Percentiles rank a stretch among this genome's conserved stretches.
Conservation (phyloP, 768 basidiomycete species). For the Macrolepiota dolichaula region DNA sequence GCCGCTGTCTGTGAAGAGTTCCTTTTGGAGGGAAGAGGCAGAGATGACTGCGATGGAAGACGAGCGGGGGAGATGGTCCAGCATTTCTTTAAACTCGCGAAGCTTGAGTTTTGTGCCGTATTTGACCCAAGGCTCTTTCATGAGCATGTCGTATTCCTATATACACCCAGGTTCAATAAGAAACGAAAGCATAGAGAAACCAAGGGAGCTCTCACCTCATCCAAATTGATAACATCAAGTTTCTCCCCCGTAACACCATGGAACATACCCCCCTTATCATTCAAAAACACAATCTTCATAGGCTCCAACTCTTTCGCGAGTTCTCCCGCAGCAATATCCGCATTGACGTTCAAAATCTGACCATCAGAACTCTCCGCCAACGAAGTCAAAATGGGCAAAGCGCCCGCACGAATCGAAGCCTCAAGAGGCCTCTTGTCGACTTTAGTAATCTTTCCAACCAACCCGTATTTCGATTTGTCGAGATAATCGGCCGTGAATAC, state of each 20-base stretch:
- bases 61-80: constrained; percentile 96
- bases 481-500: constrained; percentile 98
- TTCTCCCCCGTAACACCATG: constrained; percentile 98
- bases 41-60: constrained; percentile 99
- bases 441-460: constrained; percentile 92
- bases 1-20: constrained; percentile 97
- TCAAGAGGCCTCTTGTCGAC: constrained; percentile 97
- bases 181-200: not conserved
- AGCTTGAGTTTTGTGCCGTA: constrained; percentile 99
- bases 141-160: constrained; percentile 91
- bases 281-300: constrained; percentile 96
- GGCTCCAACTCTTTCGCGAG: constrained; percentile 97
- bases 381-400: constrained; percentile 92
- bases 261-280: constrained; percentile 97
- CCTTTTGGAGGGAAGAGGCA: constrained; percentile 88
- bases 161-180: not conserved
- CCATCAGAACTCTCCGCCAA: constrained; percentile 93
- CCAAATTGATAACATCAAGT: constrained; percentile 92
- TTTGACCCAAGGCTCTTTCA: constrained; percentile 99
- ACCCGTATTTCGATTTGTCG: constrained; percentile 90
- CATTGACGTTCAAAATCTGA: constrained; percentile 99
- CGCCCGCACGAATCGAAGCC: constrained; percentile 93
- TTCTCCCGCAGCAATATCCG: constrained; percentile 97
- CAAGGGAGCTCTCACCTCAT: constrained; percentile 62
- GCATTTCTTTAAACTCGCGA: constrained; percentile 97